Percentiles rank a stretch among this genome's conserved stretches.
These are phyloP conservation scores for Jamesozyma jinghongensis DNA, from an alignment of 805 yeast species.

Conservation along the genomic window DNA sequence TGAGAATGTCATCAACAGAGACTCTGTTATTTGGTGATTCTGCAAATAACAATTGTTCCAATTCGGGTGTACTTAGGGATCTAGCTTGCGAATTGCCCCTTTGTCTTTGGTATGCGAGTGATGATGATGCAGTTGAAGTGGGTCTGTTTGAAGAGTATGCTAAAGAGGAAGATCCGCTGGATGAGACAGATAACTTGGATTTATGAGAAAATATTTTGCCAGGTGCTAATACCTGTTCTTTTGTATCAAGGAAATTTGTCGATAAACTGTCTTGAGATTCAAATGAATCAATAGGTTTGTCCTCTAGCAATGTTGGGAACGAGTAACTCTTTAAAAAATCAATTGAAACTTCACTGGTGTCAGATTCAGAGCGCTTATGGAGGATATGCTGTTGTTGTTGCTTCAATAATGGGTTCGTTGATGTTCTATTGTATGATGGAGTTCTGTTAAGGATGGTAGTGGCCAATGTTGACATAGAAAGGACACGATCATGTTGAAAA, in stretches of 20 bases:
- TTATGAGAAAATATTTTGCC: not conserved
- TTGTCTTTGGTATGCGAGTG: not conserved
- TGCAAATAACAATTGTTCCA: constrained; percentile 15
- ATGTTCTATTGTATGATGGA: constrained; percentile 4
- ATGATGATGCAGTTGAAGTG: not conserved
- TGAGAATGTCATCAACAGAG: constrained; percentile 26
- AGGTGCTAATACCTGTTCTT: not conserved
- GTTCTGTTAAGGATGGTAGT: constrained; percentile 12
- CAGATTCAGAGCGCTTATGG: constrained; percentile 10
- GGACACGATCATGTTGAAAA: constrained; percentile 14
- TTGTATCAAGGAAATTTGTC: not conserved
- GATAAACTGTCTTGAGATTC: not conserved
- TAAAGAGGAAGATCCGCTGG: not conserved
- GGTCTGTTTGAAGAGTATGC: not conserved
- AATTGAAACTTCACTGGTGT: constrained; percentile 16
- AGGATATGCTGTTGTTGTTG: not conserved
- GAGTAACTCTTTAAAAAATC: constrained; percentile 21
- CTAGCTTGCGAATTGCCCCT: constrained; percentile 1
- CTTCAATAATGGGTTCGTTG: not conserved
- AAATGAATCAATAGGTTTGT: constrained; percentile 10
- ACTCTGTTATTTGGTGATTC: constrained; percentile 12
- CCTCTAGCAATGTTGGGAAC: constrained; percentile 26
- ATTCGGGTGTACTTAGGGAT: constrained; percentile 16
- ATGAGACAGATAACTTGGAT: not conserved
- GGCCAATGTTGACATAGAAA: constrained; percentile 28